A percentile compares a stretch with the other conserved stretches of the same genome.
These are phyloP conservation scores for Metschnikowia peoriensis DNA, from an alignment of 805 yeast species.

Conservation along the genomic window DNA sequence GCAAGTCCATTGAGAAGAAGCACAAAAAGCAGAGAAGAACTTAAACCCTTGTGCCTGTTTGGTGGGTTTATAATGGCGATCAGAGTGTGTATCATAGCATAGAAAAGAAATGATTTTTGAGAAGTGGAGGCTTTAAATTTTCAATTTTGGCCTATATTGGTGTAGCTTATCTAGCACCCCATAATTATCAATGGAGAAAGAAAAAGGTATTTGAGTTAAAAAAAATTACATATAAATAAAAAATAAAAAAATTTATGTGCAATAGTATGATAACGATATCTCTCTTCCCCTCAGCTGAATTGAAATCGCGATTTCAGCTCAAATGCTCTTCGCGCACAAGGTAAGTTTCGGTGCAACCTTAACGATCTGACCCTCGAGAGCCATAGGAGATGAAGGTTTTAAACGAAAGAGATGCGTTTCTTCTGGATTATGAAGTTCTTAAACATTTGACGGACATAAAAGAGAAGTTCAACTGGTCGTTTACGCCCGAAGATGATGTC, in stretches of 20 bases:
- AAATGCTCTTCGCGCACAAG: conserved; percentile 3
- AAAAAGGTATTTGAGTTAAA: too few relatives aligned
- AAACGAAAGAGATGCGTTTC: conserved; percentile 51
- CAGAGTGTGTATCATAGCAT: conserved; percentile 14
- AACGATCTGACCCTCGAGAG: neutral
- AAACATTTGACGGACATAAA: conserved; percentile 52
- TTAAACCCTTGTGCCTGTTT: conserved; percentile 5
- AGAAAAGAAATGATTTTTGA: conserved; percentile 1
- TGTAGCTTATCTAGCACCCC: too few relatives aligned
- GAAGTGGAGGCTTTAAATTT: neutral
- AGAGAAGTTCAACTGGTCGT: conserved; percentile 46
- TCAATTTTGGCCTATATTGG: too few relatives aligned
- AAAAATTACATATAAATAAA: too few relatives aligned
- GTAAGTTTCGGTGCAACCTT: neutral
- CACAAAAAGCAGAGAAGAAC: conserved; percentile 44
- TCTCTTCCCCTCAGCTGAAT: neutral
- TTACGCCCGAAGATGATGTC: conserved; percentile 31
- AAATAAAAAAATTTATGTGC: too few relatives aligned
- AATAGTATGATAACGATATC: too few relatives aligned
- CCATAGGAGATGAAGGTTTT: conserved; percentile 40
- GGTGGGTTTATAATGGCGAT: conserved; percentile 4
- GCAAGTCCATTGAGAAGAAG: conserved; percentile 54
- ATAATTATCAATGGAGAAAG: too few relatives aligned
- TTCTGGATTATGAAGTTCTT: conserved; percentile 66
- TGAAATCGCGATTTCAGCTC: neutral